Percentiles rank a stretch among this genome's conserved stretches.
Evolutionary conservation across 1,284 basidiomycete genomes (phyloP).

Genomic region (Ustilago sp.): DNA sequence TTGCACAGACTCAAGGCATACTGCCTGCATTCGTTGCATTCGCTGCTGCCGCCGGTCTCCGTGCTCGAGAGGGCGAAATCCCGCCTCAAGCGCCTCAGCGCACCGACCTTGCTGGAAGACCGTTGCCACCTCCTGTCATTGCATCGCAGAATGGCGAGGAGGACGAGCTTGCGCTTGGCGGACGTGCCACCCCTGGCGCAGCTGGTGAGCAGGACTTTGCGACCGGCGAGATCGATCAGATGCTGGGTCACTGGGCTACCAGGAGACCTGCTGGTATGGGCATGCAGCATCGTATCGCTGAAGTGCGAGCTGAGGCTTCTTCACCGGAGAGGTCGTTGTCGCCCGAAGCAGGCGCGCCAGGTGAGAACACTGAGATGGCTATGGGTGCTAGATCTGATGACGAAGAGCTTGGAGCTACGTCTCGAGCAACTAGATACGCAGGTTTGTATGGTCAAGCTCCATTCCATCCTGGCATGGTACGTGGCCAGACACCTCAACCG

Average conservation of each 20-base stretch:
- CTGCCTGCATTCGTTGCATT: conserved; percentile 42
- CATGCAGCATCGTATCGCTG: conserved; percentile 40
- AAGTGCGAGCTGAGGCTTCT: conserved; percentile 35
- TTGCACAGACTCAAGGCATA: conserved; percentile 42
- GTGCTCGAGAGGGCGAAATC: conserved; percentile 25
- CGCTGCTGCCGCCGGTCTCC: conserved; percentile 36
- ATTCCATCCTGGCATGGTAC: conserved; percentile 21
- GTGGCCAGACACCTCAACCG: conserved; percentile 43
- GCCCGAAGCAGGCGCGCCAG: conserved; percentile 25
- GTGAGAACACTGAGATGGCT: conserved; percentile 23
- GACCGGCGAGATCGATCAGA: conserved; percentile 61
- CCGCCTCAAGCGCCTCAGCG: conserved; percentile 49
- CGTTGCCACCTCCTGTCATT: conserved; percentile 65
- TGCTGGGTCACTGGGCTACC: conserved; percentile 54
- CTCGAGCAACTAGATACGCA: conserved; percentile 80
- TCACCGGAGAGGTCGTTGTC: conserved; percentile 44
- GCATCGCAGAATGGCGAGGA: conserved; percentile 53
- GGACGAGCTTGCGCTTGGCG: conserved; percentile 52
- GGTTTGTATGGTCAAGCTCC: conserved; percentile 73
- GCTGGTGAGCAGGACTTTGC: conserved; percentile 56
- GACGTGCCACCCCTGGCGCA: conserved; percentile 48
- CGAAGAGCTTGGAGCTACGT: conserved; percentile 35
- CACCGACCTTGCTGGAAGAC: conserved; percentile 56
- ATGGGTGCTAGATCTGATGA: conserved; percentile 49
- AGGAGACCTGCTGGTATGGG: conserved; percentile 27